Evolutionary conservation across 176 grass and related monocot species (phyloP), one percentile per base, ranked within the genome.

Genomic region (Echinochloa phyllopogon): DNA sequence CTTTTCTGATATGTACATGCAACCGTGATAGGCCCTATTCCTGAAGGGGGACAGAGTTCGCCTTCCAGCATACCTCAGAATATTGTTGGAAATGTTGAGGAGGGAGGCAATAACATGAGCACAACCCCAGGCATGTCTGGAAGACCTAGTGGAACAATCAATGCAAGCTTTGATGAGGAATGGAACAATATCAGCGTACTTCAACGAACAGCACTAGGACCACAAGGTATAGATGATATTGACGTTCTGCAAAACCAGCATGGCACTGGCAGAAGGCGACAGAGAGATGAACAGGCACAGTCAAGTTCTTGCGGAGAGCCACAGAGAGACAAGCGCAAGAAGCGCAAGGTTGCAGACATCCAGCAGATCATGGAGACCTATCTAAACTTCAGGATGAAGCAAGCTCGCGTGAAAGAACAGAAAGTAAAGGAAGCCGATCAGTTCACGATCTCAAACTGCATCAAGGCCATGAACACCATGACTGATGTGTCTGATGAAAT

Each of bases 271-370:
- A 38, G 25, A 65, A 82, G 53, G 47, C 78, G 47, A 5, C 84
- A 41, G 29, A 78, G 57, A 59, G 88, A 82, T 57, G 88, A 90
- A 43, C 84, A 75, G 4, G 84, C 65, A 0, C 84, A 90, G 3
- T 90, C 88, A 16, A 86, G 84, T 47, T 90, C 88, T 1, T 90
- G 84, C 23, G 77, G 86, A 66, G 84, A 86, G 37, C 88, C 58
- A 33, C 79, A 90, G 16, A 90, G 71, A 38, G 79, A 86, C 65
- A 86, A 65, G 40, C 66, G 39, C 24, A 86, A 36, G 65, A 90
- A 90, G 65, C 88, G 88, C 10, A 90, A 90, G 65, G 38, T 8
- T 27, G 16, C 74, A 40, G 84, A 77, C 65, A 86, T 90, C 47
- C 84, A 90, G 20, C 84, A 90, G 13, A 86, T 68, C 65, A 86